phyloP scores from a whole-genome alignment of 768 basidiomycete species.

The Pholiota conissans region DNA sequence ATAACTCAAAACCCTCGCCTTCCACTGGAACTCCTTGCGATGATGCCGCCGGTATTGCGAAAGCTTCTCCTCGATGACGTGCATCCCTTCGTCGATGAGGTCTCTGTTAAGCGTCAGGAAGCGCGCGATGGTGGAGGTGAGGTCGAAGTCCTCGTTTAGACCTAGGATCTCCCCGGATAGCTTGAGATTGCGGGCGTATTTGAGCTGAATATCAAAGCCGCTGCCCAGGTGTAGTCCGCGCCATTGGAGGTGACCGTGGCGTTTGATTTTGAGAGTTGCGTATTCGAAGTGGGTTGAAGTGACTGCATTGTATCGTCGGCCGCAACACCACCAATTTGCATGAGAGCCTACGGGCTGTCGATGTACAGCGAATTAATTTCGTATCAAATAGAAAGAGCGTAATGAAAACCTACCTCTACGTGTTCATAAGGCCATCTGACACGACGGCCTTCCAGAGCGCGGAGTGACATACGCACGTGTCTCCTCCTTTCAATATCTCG shows the following conservation, averaged over 20 bases:
- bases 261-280: conserved; percentile 51
- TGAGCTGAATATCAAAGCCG: conserved; percentile 64
- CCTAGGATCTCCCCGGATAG: conserved; percentile 58
- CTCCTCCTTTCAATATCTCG: conserved; percentile 47
- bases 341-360: conserved; percentile 47
- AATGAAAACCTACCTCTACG: conserved; percentile 41
- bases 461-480: conserved; percentile 59
- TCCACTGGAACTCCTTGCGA: conserved; percentile 48
- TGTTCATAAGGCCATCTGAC: conserved; percentile 69
- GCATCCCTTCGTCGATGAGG: conserved; percentile 43
- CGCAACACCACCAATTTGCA: conserved; percentile 43
- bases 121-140: conserved; percentile 60
- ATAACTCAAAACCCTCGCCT: conserved; percentile 57
- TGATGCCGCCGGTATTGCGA: conserved; percentile 52
- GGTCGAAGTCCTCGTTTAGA: conserved; percentile 61
- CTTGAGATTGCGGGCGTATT: conserved; percentile 51
- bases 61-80: conserved; percentile 46
- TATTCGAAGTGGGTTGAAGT: conserved; percentile 44
- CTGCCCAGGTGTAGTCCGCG: conserved; percentile 59
- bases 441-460: conserved; percentile 62
- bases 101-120: conserved; percentile 60
- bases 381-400: neutral
- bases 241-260: conserved; percentile 52
- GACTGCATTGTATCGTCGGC: conserved; percentile 51
- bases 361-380: neutral